Evolutionary conservation across 495 filamentous ascomycete genomes (phyloP), one percentile per base, ranked within the genome.

Genomic region (Pyrenula massariospora): DNA sequence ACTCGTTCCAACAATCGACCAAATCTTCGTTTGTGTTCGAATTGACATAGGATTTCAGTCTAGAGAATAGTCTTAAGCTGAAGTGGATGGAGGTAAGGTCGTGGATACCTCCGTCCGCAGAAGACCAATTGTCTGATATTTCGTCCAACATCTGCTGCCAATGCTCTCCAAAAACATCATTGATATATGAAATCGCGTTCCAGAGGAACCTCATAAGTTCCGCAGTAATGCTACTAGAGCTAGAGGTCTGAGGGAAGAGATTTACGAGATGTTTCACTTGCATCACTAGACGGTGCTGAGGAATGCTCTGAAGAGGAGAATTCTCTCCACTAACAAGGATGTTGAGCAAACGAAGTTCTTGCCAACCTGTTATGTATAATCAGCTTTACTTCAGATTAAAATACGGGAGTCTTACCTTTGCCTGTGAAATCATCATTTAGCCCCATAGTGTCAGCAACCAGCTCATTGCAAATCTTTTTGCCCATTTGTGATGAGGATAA

Each of bases 251-350:
- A 8, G 20, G 50, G 50, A 52, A 19, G 20, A 52, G 19, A 20
- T 80, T 75, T 10, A 85, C 74, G 5, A 96, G 69, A 60, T 91
- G 83, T 66, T 89, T 88, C 25, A 91, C 78, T 22, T 91, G 83
- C 63, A 95, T 89, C 2, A 96, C 83, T 31, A 90, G 62, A 31
- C 91, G 79, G 62, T 92, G 89, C 24, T 86, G 87, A 15, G 89
- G 86, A 52, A 95, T 75, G 19, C 70, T 71, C 3, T 72, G 63
- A 2, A 72, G 62, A n/a, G 74, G 65, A 12, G 77, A 72, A 21
- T 78, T 75, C 31, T 81, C 73, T 12, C 68, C 74, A 5, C 75
- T 68, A 2, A 87, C 52, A 2, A 87, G 68, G 12, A 75, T 68
- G 57, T 87, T 87, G 24, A 87, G 67, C 15, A 85, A 60, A 22